Base-by-base conservation (phyloP, 2,329 filamentous ascomycete species). In the Pseudodiploospora longispora region DNA sequence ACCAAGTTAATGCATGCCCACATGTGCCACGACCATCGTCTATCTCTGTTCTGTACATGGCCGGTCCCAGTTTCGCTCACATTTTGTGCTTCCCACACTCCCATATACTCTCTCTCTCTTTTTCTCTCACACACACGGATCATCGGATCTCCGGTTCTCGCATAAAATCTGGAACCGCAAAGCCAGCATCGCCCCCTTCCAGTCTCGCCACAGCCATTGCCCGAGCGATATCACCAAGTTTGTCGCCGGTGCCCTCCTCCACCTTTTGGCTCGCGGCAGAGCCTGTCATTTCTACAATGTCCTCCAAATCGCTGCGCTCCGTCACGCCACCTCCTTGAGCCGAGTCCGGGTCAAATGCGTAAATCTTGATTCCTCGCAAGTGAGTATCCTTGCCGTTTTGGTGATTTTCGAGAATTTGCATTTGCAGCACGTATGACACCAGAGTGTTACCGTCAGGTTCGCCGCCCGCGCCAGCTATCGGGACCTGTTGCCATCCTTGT, bases 371-470 rank as follows among this genome's bases (percentile, higher is more conserved):
- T 2, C 89, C 91, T 10, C 93, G 78, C 27, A 98, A 76, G 70
- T 98, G 93, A n/a, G 93, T 98, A 62, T 98, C 93, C 63, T 98
- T 98, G 51, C 93, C 93, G 62, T 98, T 98, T 67, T 98, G 93
- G 63, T 98, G 93, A 59, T 98, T 98, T 68, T 97, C 93, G 41
- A 91, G 77, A 40, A 98, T 83, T 53, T 86, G 82, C 58, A 97
- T 82, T 63, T 97, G 90, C 29, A 98, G 75, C 30, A 97, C 80
- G 68, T 91, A 95, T 10, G 87, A 89, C 48, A 90, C 81, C 12
- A 97, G 76, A 1, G 90, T 85, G 55, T 82, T 85, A 35, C 76
- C 84, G 57, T 80, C 81, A 39, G 72, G 73, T 38, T 77, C 80
- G 35, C 74, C 72, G n/a, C 75, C 76, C 0, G 69, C 69, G 9